A percentile compares a stretch with the other conserved stretches of the same genome.
Evolutionary conservation across 1,284 basidiomycete genomes (phyloP).

Genomic region (Sparassis latifolia): DNA sequence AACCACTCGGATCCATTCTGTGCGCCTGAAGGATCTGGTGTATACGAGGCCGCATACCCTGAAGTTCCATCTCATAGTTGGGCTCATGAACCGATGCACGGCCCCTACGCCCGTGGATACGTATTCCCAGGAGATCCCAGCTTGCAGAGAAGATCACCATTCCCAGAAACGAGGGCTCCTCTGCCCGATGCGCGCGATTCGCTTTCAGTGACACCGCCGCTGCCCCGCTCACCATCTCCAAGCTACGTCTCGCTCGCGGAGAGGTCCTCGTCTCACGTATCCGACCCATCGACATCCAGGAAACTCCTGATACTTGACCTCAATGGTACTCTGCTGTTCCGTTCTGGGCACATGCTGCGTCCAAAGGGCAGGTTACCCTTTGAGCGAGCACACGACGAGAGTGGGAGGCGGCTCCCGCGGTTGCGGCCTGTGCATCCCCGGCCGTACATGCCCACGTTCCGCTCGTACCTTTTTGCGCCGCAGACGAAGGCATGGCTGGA

Average conservation of each 20-base stretch:
- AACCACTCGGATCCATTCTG: not conserved
- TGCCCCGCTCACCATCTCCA: conserved; percentile 19
- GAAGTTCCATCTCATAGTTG: not conserved
- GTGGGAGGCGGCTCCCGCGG: conserved; percentile 16
- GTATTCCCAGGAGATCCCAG: not conserved
- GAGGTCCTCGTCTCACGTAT: conserved; percentile 20
- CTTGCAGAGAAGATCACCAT: not conserved
- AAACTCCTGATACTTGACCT: conserved; percentile 80
- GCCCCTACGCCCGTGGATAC: not conserved
- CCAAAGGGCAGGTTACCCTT: not conserved
- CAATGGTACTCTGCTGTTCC: conserved; percentile 76
- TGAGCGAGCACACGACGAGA: not conserved
- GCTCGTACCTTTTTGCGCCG: conserved; percentile 55
- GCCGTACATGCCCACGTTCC: conserved; percentile 67
- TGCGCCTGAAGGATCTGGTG: not conserved
- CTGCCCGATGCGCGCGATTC: conserved; percentile 3
- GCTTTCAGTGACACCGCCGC: conserved; percentile 18
- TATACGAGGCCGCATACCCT: not conserved
- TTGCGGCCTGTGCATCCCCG: conserved; percentile 45
- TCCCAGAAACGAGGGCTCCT: not conserved
- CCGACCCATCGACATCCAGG: conserved; percentile 31
- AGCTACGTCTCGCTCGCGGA: conserved; percentile 22
- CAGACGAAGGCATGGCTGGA: conserved; percentile 59
- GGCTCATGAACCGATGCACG: not conserved
- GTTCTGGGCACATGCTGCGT: conserved; percentile 31